Evolutionary conservation across 108 stramenopile species (phyloP), one percentile per base, ranked within the genome.

Genomic region (Cyclotella choctawhatcheeana): DNA sequence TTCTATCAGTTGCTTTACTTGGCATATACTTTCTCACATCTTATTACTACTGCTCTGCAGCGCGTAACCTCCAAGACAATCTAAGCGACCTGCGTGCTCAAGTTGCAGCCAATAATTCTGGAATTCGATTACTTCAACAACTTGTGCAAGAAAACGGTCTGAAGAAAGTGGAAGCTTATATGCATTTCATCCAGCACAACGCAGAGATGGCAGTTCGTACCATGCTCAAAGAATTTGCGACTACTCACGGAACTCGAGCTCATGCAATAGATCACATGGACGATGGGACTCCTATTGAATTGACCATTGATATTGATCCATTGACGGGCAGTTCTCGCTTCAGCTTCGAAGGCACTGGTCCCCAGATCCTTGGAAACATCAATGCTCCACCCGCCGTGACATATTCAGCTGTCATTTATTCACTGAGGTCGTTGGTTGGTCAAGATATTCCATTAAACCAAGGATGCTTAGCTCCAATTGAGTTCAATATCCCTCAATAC

Each of bases 331-430:
- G 76, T 53, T 97, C 97, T 0, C 60, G 69, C 22, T 99, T 99
- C 71, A 98, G 99, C 76, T 99, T 99, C 78, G 86, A 89, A 47
- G 99, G 98, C n/a, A 99, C 99, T 20, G 96, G 95, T 0, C 95
- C 93, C 16, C 96, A 99, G 73, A 96, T 99, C 21, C 69, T 88
- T 7, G 97, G 96, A 24, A 99, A 99, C 80, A 79, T 92, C 69
- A 99, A 99, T 64, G 97, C 98, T 0, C 99, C 99, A 12, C 98
- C 99, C n/a, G 97, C 99, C 2, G 98, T 99, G 26, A 98, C 98
- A 13, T 93, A 97, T 58, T 93, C 93, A 4, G 99, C 99, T 26
- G 97, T 98, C 12, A 99, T 99, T 67, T 99, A 98, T 84, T 91
- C 92, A 43, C 82, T 99, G 5, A 89, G 98, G 18, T 97, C 95